Evolutionary conservation across 495 filamentous ascomycete genomes (phyloP).

Genomic region (Apiosordaria backusii): DNA sequence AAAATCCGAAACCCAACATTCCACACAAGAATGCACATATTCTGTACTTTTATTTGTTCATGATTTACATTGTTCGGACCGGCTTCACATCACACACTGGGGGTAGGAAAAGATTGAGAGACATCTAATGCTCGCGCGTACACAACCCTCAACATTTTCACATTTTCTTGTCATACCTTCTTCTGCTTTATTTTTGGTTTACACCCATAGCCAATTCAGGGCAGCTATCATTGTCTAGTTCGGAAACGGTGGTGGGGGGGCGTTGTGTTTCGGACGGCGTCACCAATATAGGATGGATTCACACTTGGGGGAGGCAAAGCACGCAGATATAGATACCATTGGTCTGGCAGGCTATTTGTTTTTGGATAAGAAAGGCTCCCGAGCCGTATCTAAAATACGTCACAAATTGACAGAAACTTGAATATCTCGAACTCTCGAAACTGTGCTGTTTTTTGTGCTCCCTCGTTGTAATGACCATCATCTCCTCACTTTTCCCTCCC

Average conservation of each 20-base stretch:
- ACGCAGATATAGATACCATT: constrained; percentile 5
- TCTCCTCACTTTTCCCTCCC: not conserved
- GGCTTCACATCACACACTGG: not conserved
- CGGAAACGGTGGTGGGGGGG: not conserved
- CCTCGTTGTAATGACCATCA: not conserved
- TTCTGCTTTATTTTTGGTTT: not conserved
- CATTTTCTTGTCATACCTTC: not conserved
- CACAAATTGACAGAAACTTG: not conserved
- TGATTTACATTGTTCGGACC: not conserved
- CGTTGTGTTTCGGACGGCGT: constrained; percentile 5
- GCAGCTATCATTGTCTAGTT: not conserved
- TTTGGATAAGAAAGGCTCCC: not conserved
- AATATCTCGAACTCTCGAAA: not conserved
- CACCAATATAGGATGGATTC: not conserved
- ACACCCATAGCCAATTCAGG: not conserved
- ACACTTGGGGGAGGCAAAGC: constrained; percentile 4
- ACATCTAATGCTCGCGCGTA: not conserved
- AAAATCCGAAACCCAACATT: constrained; percentile 3
- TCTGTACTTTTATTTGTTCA: constrained; percentile 3
- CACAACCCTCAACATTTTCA: constrained; percentile 3
- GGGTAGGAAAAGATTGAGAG: not conserved
- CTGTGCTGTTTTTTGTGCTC: not conserved
- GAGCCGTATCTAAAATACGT: not conserved
- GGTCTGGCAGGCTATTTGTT: constrained; percentile 1
- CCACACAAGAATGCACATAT: constrained; percentile 3